Base-by-base conservation (phyloP, 352 stramenopile genomes). In the Phytophthora citrophthora region DNA sequence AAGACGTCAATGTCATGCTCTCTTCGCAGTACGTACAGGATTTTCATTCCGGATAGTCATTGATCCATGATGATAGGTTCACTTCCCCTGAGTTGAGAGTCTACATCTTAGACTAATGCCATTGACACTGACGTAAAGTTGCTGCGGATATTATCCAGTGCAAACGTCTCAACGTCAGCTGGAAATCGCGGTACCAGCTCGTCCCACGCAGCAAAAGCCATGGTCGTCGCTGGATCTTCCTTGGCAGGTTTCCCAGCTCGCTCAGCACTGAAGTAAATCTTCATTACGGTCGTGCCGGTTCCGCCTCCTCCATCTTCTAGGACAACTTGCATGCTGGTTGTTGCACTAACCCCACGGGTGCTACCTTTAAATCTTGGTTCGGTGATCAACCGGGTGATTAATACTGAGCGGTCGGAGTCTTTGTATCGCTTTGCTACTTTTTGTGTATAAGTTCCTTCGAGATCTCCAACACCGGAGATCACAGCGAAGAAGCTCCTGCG, bases 11-110 rank as follows among this genome's bases (percentile, higher is more conserved):
- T 15, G 40, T 39, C 40, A 13, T 34, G 29, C 29, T 34, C 8
- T 32, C 29, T 34, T 13, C 0, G 29, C 29, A 7, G 0, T 24
- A 1, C 36, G 6, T 1, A 1, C 31, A 50, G 26, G 55, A 50
- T 64, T 56, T 56, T 64, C 32, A 38, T 55, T 32, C 16, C 51
- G 55, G 45, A 39, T 55, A 56, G 34, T 44, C 8, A 41, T 20
- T 5, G 27, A 34, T 43, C 12, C 41, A 1, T 29, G 10, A 8
- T 45, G 32, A 32, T 55, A 56, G 47, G 50, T 64, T 26, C 56
- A 45, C 38, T 26, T 23, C 15, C 13, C 23, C 34, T 55, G 44
- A 38, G 36, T 45, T 64, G 1, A 20, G 18, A 20, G 20, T 12
- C 15, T 1, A 3, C 29, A 34, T 8, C 9, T 34, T 34, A 34